These are phyloP conservation scores for Colletotrichum sp. DNA, from an alignment of 2,329 filamentous ascomycete species.

Conservation along the genomic window DNA sequence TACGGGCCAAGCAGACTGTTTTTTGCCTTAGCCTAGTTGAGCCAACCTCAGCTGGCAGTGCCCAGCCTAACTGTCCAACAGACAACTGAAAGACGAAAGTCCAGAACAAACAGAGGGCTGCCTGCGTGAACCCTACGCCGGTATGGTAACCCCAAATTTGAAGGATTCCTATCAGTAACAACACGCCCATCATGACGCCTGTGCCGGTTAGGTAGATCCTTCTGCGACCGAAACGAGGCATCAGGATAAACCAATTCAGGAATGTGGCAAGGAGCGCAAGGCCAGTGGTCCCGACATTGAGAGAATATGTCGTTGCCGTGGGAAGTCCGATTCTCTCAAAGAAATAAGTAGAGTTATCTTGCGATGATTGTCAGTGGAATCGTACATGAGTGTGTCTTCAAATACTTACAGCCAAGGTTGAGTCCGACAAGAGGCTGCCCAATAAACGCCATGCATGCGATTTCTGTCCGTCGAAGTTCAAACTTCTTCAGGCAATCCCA, in stretches of 20 bases:
- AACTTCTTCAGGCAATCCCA: constrained; percentile 44
- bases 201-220: constrained; percentile 49
- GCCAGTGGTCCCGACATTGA: constrained; percentile 42
- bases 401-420: constrained; percentile 30
- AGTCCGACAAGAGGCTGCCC: constrained; percentile 30
- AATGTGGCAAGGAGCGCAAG: constrained; percentile 49
- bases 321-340: constrained; percentile 40
- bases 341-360: constrained; percentile 42
- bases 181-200: constrained; percentile 38
- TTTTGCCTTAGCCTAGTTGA: constrained; percentile 35
- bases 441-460: constrained; percentile 33
- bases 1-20: constrained; percentile 35
- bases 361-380: neutral
- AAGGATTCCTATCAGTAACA: constrained; percentile 44
- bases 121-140: constrained; percentile 33
- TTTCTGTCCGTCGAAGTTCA: constrained; percentile 41
- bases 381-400: neutral
- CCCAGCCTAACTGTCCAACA: constrained; percentile 24
- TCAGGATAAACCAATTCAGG: constrained; percentile 43
- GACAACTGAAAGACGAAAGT: constrained; percentile 17
- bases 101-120: constrained; percentile 27
- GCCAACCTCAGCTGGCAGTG: constrained; percentile 32
- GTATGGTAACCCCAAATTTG: constrained; percentile 34
- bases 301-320: constrained; percentile 33
- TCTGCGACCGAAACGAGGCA: constrained; percentile 48